Conservation (phyloP, 495 filamentous ascomycete genomes). For the Aspergillus leporis region DNA sequence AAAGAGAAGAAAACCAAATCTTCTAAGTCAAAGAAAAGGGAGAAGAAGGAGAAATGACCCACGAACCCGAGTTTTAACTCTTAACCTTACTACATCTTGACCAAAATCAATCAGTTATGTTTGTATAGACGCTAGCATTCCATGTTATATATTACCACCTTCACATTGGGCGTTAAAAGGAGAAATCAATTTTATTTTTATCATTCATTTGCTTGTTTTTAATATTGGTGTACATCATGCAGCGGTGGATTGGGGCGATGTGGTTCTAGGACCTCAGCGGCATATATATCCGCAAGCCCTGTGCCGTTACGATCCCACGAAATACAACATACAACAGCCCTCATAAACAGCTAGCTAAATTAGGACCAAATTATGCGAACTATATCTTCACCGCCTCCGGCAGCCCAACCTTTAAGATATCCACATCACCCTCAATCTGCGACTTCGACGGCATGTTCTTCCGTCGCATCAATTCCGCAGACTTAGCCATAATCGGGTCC, state of each 20-base stretch:
- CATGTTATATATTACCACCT: slow-evolving; percentile 16
- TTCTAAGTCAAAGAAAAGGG: slow-evolving; percentile 19
- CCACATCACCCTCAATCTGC: slow-evolving; percentile 69
- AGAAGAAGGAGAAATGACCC: slow-evolving; percentile 20
- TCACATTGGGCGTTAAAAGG: slow-evolving; percentile 23
- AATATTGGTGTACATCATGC: neutral
- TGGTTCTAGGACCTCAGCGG: too few relatives aligned
- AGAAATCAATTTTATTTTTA: slow-evolving; percentile 20
- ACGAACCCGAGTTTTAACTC: neutral
- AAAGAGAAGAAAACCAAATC: slow-evolving; percentile 17
- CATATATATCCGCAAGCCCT: too few relatives aligned
- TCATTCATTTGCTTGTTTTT: neutral
- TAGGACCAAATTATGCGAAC: neutral
- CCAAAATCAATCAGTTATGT: slow-evolving; percentile 1
- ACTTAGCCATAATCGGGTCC: slow-evolving; percentile 84
- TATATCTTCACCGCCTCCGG: slow-evolving; percentile 36
- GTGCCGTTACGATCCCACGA: too few relatives aligned
- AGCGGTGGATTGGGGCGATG: too few relatives aligned
- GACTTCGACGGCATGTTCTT: slow-evolving; percentile 80
- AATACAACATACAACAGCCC: too few relatives aligned
- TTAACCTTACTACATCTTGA: neutral
- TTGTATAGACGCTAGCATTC: slow-evolving; percentile 4
- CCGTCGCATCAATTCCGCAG: slow-evolving; percentile 81
- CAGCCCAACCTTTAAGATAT: slow-evolving; percentile 65
- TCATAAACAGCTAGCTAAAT: neutral